Percentiles rank a stretch among this genome's conserved stretches.
Evolutionary conservation across 2,329 filamentous ascomycete species (phyloP).

Genomic region (Ascochyta rabiei): DNA sequence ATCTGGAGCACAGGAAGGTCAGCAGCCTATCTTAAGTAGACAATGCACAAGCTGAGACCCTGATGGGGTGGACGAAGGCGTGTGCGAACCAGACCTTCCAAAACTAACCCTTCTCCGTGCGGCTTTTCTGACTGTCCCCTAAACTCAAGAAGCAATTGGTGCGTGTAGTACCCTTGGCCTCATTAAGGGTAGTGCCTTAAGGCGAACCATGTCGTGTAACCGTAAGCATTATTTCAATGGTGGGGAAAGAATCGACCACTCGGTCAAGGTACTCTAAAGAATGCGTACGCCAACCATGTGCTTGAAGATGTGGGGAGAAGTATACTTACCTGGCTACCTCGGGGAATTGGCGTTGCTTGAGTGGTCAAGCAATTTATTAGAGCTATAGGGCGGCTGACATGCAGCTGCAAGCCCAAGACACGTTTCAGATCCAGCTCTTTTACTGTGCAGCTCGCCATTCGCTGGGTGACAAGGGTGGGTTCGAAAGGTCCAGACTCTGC

Average conservation of each 20-base stretch:
- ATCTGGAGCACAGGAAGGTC: not conserved
- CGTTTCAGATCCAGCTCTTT: conserved; percentile 2
- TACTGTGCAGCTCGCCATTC: not conserved
- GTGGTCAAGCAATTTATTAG: conserved; percentile 25
- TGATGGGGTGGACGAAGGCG: not conserved
- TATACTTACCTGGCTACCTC: conserved; percentile 11
- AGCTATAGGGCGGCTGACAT: conserved; percentile 27
- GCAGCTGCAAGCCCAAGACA: conserved; percentile 16
- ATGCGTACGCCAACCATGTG: conserved; percentile 12
- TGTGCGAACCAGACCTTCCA: conserved; percentile 5
- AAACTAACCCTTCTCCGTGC: conserved; percentile 4
- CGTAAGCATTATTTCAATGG: conserved; percentile 18
- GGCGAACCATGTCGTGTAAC: conserved; percentile 20
- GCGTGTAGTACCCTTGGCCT: conserved; percentile 5
- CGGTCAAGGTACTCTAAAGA: conserved; percentile 8
- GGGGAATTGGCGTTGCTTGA: conserved; percentile 22
- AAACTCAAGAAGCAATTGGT: not conserved
- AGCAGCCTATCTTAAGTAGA: conserved; percentile 4
- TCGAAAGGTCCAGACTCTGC: no score
- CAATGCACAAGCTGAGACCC: conserved; percentile 3
- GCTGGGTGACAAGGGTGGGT: not conserved
- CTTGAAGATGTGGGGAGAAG: conserved; percentile 3
- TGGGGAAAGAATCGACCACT: conserved; percentile 2
- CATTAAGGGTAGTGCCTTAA: conserved; percentile 11
- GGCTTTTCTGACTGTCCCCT: conserved; percentile 7